These are phyloP conservation scores for Zhuliangozyma blackwelliae DNA, from an alignment of 1,139 yeast genomes.

Conservation along the genomic window DNA sequence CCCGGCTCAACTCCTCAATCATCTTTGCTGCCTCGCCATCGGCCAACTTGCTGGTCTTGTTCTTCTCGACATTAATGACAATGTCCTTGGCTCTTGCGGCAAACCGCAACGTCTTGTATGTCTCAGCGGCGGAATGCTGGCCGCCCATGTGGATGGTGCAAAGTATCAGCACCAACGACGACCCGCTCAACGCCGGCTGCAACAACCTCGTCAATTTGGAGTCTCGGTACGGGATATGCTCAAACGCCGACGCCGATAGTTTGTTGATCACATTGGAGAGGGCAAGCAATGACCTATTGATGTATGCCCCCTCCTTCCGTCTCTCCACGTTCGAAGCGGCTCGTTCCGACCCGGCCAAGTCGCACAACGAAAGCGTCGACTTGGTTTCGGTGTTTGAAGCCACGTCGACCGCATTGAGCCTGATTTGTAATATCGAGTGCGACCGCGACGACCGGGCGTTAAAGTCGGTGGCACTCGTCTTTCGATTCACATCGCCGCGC, in stretches of 20 bases:
- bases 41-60: slow-evolving; percentile 27
- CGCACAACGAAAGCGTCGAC: slow-evolving; percentile 81
- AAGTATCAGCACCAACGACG: slow-evolving; percentile 77
- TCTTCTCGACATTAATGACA: slow-evolving; percentile 61
- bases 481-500: slow-evolving; percentile 69
- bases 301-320: slow-evolving; percentile 87
- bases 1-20: slow-evolving; percentile 43
- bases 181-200: slow-evolving; percentile 90
- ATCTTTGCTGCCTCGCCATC: slow-evolving; percentile 38
- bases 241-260: slow-evolving; percentile 41
- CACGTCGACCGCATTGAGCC: slow-evolving; percentile 44
- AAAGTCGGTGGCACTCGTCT: slow-evolving; percentile 86
- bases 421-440: slow-evolving; percentile 82
- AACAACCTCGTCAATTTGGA: slow-evolving; percentile 82
- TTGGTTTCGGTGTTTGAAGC: slow-evolving; percentile 39
- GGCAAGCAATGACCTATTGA: slow-evolving; percentile 85
- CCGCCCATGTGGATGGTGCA: slow-evolving; percentile 77
- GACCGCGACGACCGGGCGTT: slow-evolving; percentile 84
- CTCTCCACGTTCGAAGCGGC: slow-evolving; percentile 81
- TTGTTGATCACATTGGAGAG: slow-evolving; percentile 86
- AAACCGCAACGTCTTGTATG: slow-evolving; percentile 81
- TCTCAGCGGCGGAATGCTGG: slow-evolving; percentile 58
- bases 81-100: slow-evolving; percentile 93
- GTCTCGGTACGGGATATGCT: slow-evolving; percentile 87
- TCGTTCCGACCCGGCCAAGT: slow-evolving; percentile 92